A percentile compares a stretch with the other conserved stretches of the same genome.
These are phyloP conservation scores for Aspergillus brunneoviolaceus DNA, from an alignment of 2,329 filamentous ascomycete species.

Conservation along the genomic window DNA sequence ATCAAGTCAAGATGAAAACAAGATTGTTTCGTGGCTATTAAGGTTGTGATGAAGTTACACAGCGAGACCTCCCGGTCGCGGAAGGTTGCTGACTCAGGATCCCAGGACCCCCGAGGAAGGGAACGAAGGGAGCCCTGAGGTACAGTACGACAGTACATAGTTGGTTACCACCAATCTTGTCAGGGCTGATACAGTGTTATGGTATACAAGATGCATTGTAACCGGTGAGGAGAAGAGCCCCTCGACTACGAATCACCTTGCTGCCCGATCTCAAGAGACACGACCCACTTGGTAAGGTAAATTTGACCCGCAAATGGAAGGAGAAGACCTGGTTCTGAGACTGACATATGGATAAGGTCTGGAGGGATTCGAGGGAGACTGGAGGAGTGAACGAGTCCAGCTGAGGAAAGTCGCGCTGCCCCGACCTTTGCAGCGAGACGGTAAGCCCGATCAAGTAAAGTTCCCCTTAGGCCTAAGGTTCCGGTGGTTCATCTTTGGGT, in stretches of 20 bases:
- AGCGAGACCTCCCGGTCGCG: neutral
- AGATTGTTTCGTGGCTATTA: neutral
- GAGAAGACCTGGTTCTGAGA: neutral
- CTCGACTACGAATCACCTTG: constrained; percentile 11
- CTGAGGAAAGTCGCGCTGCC: constrained; percentile 1
- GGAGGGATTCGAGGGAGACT: too few relatives aligned
- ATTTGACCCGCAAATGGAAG: neutral
- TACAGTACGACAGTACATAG: too few relatives aligned
- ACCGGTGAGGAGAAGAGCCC: constrained; percentile 8
- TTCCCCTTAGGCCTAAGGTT: neutral
- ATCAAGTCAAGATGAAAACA: neutral
- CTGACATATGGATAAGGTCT: constrained; percentile 2
- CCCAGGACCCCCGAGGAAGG: too few relatives aligned
- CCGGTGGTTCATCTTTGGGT: neutral
- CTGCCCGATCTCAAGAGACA: constrained; percentile 13
- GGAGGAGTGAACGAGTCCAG: neutral
- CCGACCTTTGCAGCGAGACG: constrained; percentile 2
- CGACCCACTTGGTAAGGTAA: constrained; percentile 8
- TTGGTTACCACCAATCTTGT: neutral
- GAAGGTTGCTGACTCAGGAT: neutral
- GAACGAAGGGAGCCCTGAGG: too few relatives aligned
- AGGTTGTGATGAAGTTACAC: neutral
- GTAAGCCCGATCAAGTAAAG: constrained; percentile 10
- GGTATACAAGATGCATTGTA: constrained; percentile 10
- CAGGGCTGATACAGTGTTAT: constrained; percentile 11